Percentiles rank a stretch among this genome's conserved stretches.
These are phyloP conservation scores for Colletotrichum sansevieriae DNA, from an alignment of 2,329 filamentous ascomycete genomes.

Conservation along the genomic window DNA sequence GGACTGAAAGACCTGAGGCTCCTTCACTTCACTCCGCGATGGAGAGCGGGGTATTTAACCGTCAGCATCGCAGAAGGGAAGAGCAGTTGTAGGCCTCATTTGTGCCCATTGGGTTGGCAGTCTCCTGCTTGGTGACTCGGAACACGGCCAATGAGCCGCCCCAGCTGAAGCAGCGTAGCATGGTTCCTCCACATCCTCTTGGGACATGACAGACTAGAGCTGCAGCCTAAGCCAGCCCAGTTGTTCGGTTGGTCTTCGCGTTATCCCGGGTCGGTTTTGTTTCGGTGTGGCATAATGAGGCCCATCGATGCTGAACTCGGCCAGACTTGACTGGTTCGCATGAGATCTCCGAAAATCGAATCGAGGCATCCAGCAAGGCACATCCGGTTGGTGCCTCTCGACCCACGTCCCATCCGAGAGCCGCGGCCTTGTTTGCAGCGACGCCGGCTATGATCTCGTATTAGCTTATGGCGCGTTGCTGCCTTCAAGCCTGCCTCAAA, in stretches of 20 bases:
- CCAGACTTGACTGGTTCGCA: background rate
- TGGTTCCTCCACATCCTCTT: background rate
- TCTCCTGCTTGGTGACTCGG: conserved; percentile 1
- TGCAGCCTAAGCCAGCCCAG: background rate
- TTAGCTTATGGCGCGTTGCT: background rate
- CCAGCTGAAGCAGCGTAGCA: background rate
- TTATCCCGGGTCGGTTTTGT: background rate
- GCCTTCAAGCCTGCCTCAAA: background rate
- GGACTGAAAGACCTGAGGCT: background rate
- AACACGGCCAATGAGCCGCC: conserved; percentile 31
- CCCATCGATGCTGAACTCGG: background rate
- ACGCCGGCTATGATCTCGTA: too few species aligned
- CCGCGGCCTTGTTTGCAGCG: too few species aligned
- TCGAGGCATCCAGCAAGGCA: too few species aligned
- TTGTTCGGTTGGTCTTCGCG: background rate
- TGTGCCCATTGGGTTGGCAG: conserved; percentile 22
- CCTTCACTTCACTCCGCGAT: background rate
- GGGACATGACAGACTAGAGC: background rate
- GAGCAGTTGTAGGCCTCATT: conserved; percentile 35
- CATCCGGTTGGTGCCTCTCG: too few species aligned
- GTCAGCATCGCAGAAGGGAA: background rate
- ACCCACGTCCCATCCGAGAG: too few species aligned
- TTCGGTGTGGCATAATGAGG: conserved; percentile 1
- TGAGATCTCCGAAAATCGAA: background rate
- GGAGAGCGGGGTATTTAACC: conserved; percentile 33